phyloP scores from a whole-genome alignment of 495 filamentous ascomycete species.

The Penicillium daleae region DNA sequence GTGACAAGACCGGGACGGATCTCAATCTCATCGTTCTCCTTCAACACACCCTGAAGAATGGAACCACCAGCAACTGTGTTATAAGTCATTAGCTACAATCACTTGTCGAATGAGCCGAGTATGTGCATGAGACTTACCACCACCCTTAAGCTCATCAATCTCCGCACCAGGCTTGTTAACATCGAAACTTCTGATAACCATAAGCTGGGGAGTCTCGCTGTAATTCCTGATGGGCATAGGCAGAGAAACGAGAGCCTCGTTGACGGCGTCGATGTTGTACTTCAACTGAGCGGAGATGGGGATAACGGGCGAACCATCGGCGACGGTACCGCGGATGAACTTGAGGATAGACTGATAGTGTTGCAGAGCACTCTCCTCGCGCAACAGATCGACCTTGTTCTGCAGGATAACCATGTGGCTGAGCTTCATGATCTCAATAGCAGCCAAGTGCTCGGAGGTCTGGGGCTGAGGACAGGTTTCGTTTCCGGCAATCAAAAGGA shows the following conservation, averaged over 20 bases:
- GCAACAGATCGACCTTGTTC: slow-evolving; percentile 98
- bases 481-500: slow-evolving; percentile 96
- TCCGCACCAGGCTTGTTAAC: slow-evolving; percentile 99
- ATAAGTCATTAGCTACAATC: background rate
- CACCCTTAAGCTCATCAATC: slow-evolving; percentile 97
- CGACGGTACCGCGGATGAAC: slow-evolving; percentile 96
- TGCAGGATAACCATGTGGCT: slow-evolving; percentile 98
- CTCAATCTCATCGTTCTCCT: slow-evolving; percentile 96
- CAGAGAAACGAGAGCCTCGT: slow-evolving; percentile 90
- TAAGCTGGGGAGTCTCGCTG: slow-evolving; percentile 90
- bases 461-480: slow-evolving; percentile 99
- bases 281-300: slow-evolving; percentile 98
- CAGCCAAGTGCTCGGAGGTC: slow-evolving; percentile 96
- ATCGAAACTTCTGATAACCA: slow-evolving; percentile 89
- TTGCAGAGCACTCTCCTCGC: slow-evolving; percentile 85
- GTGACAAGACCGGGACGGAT: slow-evolving; percentile 95
- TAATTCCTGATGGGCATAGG: slow-evolving; percentile 91
- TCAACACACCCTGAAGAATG: slow-evolving; percentile 93
- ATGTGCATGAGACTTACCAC: slow-evolving; percentile 38
- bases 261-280: slow-evolving; percentile 99
- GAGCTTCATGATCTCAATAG: slow-evolving; percentile 99
- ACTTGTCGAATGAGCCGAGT: background rate
- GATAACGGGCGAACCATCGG: slow-evolving; percentile 93
- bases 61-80: slow-evolving; percentile 84
- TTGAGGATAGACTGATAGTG: slow-evolving; percentile 96